phyloP scores from a whole-genome alignment of 2,329 filamentous ascomycete genomes.

The Rachicladosporium sp. region DNA sequence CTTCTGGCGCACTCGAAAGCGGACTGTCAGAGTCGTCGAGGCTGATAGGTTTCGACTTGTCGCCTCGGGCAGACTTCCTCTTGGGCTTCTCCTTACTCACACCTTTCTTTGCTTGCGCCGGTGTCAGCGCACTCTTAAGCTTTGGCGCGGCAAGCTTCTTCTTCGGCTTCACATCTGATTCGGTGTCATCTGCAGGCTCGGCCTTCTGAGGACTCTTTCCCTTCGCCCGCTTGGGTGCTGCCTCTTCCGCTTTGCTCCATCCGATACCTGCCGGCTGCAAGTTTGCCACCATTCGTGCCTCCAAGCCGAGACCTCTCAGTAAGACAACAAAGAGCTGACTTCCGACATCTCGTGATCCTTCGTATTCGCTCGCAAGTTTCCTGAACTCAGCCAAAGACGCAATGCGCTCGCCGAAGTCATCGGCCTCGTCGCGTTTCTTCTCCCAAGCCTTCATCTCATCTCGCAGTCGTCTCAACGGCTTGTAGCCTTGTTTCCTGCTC shows the following conservation, averaged over 20 bases:
- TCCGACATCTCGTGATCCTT: constrained; percentile 77
- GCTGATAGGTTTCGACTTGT: constrained; percentile 29
- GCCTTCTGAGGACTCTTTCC: constrained; percentile 10
- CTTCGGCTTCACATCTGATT: constrained; percentile 8
- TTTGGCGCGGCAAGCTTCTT: constrained; percentile 5
- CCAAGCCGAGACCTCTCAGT: constrained; percentile 65
- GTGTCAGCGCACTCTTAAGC: constrained; percentile 3
- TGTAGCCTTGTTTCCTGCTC: constrained; percentile 77
- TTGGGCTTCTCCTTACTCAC: constrained; percentile 10
- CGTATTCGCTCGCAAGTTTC: constrained; percentile 52
- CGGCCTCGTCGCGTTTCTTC: constrained; percentile 47
- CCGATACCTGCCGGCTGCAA: constrained; percentile 81
- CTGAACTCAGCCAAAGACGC: constrained; percentile 54
- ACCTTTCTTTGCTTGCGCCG: constrained; percentile 4
- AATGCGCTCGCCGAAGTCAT: constrained; percentile 66
- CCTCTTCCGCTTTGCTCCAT: constrained; percentile 79
- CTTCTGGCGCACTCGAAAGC: constrained; percentile 30
- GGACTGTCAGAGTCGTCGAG: constrained; percentile 38
- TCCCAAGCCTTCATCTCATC: constrained; percentile 59
- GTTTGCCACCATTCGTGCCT: constrained; percentile 71
- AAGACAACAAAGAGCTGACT: constrained; percentile 83
- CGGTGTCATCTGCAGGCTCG: constrained; percentile 8
- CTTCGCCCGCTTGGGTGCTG: constrained; percentile 37
- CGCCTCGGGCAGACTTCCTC: constrained; percentile 16
- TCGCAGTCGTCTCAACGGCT: constrained; percentile 61